phyloP scores from a whole-genome alignment of 352 stramenopile species.

The Peronospora belbahrii region DNA sequence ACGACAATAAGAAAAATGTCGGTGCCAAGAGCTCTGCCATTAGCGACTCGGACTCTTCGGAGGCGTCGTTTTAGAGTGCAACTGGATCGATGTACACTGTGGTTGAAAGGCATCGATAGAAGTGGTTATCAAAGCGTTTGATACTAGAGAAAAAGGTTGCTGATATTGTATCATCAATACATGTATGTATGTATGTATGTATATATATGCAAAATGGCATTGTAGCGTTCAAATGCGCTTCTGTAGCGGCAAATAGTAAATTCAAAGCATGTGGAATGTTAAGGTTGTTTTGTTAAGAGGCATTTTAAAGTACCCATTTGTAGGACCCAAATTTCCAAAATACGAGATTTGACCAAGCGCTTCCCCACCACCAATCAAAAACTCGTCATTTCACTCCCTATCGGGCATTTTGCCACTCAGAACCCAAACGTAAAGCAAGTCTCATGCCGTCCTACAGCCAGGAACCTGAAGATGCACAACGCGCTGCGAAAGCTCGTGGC shows the following conservation, averaged over 20 bases:
- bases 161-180: too few relatives aligned
- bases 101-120: slow-evolving; percentile 8
- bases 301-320: too few relatives aligned
- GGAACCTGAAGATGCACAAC: slow-evolving; percentile 85
- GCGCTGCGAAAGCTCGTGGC: slow-evolving; percentile 91
- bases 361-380: neutral
- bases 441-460: slow-evolving; percentile 86
- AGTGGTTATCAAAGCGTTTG: too few relatives aligned
- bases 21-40: slow-evolving; percentile 3
- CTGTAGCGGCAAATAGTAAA: too few relatives aligned
- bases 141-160: slow-evolving; percentile 7
- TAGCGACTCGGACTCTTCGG: slow-evolving; percentile 32
- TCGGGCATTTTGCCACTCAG: slow-evolving; percentile 27
- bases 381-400: too few relatives aligned
- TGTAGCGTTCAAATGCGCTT: too few relatives aligned
- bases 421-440: slow-evolving; percentile 78
- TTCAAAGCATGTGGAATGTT: too few relatives aligned
- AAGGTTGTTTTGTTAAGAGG: too few relatives aligned
- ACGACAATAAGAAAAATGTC: slow-evolving; percentile 12
- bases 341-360: too few relatives aligned
- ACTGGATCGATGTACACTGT: neutral
- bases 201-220: too few relatives aligned
- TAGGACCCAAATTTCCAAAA: neutral
- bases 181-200: too few relatives aligned
- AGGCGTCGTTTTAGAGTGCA: slow-evolving; percentile 28